Base-by-base conservation (phyloP, 148 eudicot species). In the Diospyros kaki region DNA sequence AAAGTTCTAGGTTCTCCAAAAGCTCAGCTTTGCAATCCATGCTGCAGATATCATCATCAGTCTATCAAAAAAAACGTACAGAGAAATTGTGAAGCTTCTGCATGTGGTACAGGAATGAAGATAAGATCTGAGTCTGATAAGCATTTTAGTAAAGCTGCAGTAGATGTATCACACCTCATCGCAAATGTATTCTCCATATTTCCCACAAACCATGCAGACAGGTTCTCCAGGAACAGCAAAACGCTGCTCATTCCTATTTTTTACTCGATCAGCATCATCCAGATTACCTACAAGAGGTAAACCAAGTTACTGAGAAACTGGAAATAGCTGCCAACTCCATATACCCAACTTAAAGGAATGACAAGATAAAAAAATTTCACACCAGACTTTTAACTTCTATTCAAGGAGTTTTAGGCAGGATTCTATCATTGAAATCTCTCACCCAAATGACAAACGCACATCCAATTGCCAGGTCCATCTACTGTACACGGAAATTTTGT, bases 21-120 rank as follows among this genome's bases (percentile, higher is more conserved):
- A 93, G 76, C 80, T 86, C 89, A 81, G 84, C 74, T 87, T 93
- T 93, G 86, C 98, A 93, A 80, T 93, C 93, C 72, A 80, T 86
- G 78, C 98, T 93, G 85, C 98, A 93, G 67, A 93, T 79, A 66
- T 93, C 97, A 75, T 93, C 93, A 68, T 87, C 87, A 4, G 97
- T 93, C 97, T 93, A 73, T 61, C 71, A 84, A 66, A 77, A 67
- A 43, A 82, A 69, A 77, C 46, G 59, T 5, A 52, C 38, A 44
- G 59, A 62, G 6, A 65, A 66, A 73, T 39, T 8, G 15, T 41
- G 18, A 6, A 69, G 56, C 38, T 14, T 28, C 58, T 48, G 50
- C 68, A 75, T 6, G 59, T 7, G 43, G 40, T 3, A 18, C 18
- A 74, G 40, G 11, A 66, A 48, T 12, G 13, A 52, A 65, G 18